A percentile compares a stretch with the other conserved stretches of the same genome.
Evolutionary conservation across 176 grass and related monocot species (phyloP).

Genomic region (Metroxylon sagu): DNA sequence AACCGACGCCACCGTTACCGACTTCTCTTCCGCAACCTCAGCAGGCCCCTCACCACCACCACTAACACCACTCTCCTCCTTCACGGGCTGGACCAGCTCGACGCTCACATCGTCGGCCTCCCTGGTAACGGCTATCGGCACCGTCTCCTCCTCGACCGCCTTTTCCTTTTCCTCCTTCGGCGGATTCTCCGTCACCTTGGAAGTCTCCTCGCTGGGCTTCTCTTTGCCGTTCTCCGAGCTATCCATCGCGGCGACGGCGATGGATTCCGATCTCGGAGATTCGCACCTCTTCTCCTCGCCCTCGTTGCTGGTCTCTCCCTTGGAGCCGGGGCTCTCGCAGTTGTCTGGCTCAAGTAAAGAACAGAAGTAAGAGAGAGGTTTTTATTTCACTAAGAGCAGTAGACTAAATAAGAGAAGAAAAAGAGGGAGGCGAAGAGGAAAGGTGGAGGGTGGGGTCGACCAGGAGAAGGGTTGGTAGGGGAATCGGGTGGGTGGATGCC

Average conservation of each 20-base stretch:
- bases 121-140: too few species aligned
- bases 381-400: too few species aligned
- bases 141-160: neutral
- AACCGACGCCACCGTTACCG: too few species aligned
- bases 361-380: neutral
- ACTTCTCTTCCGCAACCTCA: neutral
- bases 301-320: neutral
- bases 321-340: neutral
- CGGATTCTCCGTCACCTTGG: too few species aligned
- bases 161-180: neutral
- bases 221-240: too few species aligned
- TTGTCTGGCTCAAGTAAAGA: neutral
- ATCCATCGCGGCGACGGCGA: too few species aligned
- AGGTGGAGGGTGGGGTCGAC: neutral
- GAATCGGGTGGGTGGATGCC: neutral
- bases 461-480: conserved; percentile 5
- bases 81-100: neutral
- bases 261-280: too few species aligned
- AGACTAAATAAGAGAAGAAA: neutral
- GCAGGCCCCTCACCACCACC: neutral
- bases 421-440: too few species aligned
- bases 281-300: too few species aligned
- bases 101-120: neutral
- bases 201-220: too few species aligned
- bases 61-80: neutral